These are phyloP conservation scores for Trametes sanguinea DNA, from an alignment of 768 basidiomycete species.

Conservation along the genomic window DNA sequence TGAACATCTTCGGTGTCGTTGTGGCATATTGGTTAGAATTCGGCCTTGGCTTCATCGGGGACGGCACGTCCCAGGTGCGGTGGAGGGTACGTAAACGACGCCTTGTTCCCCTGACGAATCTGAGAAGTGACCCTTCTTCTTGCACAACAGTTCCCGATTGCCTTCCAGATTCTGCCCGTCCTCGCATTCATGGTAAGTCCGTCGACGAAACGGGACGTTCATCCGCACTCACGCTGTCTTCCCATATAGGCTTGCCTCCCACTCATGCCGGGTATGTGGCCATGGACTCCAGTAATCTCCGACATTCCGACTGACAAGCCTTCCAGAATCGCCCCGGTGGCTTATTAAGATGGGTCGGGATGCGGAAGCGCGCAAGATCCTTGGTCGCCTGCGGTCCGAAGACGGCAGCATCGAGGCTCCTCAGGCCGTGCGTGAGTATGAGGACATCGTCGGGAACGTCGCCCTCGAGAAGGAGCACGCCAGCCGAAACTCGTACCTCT, in stretches of 20 bases:
- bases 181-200: slow-evolving; percentile 40
- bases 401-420: slow-evolving; percentile 29
- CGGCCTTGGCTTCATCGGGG: slow-evolving; percentile 45
- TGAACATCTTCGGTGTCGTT: slow-evolving; percentile 44
- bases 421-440: slow-evolving; percentile 36
- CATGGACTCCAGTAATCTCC: not conserved
- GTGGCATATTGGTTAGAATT: slow-evolving; percentile 51
- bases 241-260: slow-evolving; percentile 15
- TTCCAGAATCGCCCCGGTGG: slow-evolving; percentile 35
- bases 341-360: slow-evolving; percentile 42
- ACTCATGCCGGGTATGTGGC: slow-evolving; percentile 35
- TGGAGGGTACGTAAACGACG: slow-evolving; percentile 32
- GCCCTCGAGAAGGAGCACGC: slow-evolving; percentile 43
- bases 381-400: slow-evolving; percentile 38
- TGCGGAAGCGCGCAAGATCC: slow-evolving; percentile 40
- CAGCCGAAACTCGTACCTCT: slow-evolving; percentile 44
- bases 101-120: not conserved
- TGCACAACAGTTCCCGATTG: slow-evolving; percentile 42
- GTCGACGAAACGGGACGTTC: not conserved
- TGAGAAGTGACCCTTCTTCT: slow-evolving; percentile 1
- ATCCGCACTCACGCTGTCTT: not conserved
- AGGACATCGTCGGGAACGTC: slow-evolving; percentile 42
- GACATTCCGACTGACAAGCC: not conserved
- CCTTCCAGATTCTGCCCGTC: slow-evolving; percentile 46
- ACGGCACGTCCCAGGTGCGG: slow-evolving; percentile 41